These are phyloP conservation scores for Elaeis oleifera DNA, from an alignment of 202 grass and related monocot genomes.

Conservation along the genomic window DNA sequence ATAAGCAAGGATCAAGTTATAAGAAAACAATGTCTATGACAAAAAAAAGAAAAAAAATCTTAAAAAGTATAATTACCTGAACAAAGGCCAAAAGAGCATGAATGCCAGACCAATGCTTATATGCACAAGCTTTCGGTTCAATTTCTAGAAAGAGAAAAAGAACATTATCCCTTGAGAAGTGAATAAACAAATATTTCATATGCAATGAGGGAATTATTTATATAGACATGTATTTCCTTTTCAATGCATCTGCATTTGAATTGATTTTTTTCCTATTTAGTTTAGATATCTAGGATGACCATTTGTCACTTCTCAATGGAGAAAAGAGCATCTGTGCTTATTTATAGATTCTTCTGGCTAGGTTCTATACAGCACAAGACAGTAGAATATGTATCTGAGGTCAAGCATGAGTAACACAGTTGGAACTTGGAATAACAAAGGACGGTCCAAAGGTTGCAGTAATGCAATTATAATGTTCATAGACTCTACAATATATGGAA, in stretches of 20 bases:
- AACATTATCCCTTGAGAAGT: not conserved
- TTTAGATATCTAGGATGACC: too few relatives aligned
- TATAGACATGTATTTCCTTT: not conserved
- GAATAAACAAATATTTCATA: not conserved
- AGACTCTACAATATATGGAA: too few relatives aligned
- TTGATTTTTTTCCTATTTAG: too few relatives aligned
- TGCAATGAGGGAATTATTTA: not conserved
- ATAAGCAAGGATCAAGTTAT: constrained; percentile 16
- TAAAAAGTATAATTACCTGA: constrained; percentile 52
- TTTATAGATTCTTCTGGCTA: too few relatives aligned
- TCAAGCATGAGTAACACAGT: too few relatives aligned
- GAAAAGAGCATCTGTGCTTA: too few relatives aligned
- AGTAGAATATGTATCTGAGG: too few relatives aligned
- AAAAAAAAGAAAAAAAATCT: not conserved
- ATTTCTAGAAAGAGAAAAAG: constrained; percentile 37
- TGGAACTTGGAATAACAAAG: too few relatives aligned
- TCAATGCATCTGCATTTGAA: not conserved
- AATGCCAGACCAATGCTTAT: constrained; percentile 72
- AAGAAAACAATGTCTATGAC: not conserved
- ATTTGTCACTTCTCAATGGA: too few relatives aligned
- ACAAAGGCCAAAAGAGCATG: constrained; percentile 89
- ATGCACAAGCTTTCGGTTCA: constrained; percentile 90
- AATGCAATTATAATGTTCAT: too few relatives aligned
- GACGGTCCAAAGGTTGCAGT: too few relatives aligned
- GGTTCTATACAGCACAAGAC: too few relatives aligned